These are phyloP conservation scores for Fraxinus albicans DNA, from an alignment of 305 asterid genomes.

Conservation along the genomic window DNA sequence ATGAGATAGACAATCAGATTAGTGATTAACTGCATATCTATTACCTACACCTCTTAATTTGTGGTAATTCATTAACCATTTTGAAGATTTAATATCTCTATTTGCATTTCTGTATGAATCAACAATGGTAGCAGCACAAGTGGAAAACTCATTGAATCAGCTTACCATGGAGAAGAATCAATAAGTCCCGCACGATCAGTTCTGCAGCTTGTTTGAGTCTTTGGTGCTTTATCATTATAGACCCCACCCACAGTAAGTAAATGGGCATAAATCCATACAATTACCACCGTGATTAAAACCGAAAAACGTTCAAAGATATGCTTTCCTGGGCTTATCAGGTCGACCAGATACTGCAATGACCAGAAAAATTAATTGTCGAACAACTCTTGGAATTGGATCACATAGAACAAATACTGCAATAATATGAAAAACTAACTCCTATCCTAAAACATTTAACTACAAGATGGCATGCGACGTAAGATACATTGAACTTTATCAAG, in stretches of 20 bases:
- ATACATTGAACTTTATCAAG: neutral
- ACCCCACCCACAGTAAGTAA: constrained; percentile 59
- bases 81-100: neutral
- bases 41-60: neutral
- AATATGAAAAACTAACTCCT: neutral
- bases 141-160: neutral
- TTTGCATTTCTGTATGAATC: neutral
- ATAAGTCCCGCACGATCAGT: constrained; percentile 65
- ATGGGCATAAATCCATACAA: constrained; percentile 60
- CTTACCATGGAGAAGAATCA: constrained; percentile 56
- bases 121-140: neutral
- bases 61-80: neutral
- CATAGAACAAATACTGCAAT: neutral
- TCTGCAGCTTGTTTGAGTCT: constrained; percentile 53
- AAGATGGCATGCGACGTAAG: neutral
- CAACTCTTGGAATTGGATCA: neutral
- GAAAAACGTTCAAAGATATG: constrained; percentile 52
- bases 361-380: neutral
- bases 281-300: constrained; percentile 42
- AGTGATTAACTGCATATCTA: neutral
- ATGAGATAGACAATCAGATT: neutral
- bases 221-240: constrained; percentile 36
- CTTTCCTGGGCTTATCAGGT: constrained; percentile 43
- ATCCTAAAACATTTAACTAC: neutral
- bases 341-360: constrained; percentile 48